Evolutionary conservation across 345 rosid species (phyloP), one percentile per base, ranked within the genome.

Genomic region (Salix koriyanagi): DNA sequence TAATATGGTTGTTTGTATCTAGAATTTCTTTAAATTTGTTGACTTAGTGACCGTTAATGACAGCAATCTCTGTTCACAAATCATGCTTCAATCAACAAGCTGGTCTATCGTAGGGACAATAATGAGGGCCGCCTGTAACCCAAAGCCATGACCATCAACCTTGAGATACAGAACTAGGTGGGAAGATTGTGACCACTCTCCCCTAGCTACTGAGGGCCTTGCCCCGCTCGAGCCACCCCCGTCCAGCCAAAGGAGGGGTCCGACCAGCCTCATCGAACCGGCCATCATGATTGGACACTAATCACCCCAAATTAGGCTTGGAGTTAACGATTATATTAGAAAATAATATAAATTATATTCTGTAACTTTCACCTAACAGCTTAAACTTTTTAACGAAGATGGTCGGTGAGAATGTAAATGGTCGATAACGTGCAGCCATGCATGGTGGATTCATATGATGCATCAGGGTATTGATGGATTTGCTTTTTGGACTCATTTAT

Each of bases 41-140:
- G 68, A 73, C 67, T 60, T n/a, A 41, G 42, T 16, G 13, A 73
- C 26, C 56, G 42, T 28, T 32, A 30, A 52, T 15, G 76, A 73
- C 46, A 23, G 25, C 21, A 26, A 19, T 62, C 52, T 48, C 37
- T 77, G 65, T 71, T 77, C 80, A 71, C 60, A 65, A 50, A 77
- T 71, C 80, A 77, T 77, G 80, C 71, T 60, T 76, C 44, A 30
- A 74, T 65, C 77, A 50, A 23, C 41, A 64, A 23, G 48, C 36
- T 71, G 54, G 64, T 71, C 25, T 48, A 56, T 65, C 41, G 62
- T 4, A 26, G 41, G 50, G 75, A 77, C 71, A 71, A 10, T 26
- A 65, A 60, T 34, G 75, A 70, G 71, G 75, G 71, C 71, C 50
- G n/a, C 71, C n/a, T 77, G 75, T 64, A 25, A 21, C 75, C 70